Base-by-base conservation (phyloP, 805 yeast genomes). In the Candida sakaeoensis region DNA sequence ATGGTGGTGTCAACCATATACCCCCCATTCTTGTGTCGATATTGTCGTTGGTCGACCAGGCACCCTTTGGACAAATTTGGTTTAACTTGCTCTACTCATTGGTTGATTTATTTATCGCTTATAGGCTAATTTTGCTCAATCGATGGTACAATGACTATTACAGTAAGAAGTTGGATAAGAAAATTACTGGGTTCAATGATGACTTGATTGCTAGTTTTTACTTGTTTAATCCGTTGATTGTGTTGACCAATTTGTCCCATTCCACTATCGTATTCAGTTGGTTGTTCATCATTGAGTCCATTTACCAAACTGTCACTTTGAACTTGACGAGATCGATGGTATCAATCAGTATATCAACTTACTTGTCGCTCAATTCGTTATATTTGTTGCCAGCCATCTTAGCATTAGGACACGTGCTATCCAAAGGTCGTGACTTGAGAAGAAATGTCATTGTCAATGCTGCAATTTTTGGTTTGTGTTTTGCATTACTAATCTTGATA, bases 1-100 rank as follows among this genome's bases (percentile, higher is more conserved):
- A 78, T 45, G 96, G 97, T 8, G 95, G 95, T 17, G 79, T 89
- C 13, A 82, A 83, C 25, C 91, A 88, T 59, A 95, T 88, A 50
- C 80, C 95, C 3, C 96, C 96, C 3, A 55, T 89, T 14, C 52
- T 91, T 16, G 71, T 87, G 25, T 62, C 70, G 2, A 43, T 78
- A 1, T 69, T 82, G 54, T 64, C 72, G 8, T 35, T 63, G 5
- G 33, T 77, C 14, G 47, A 65, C 27, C 32, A 19, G 13, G 46
- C 48, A 36, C 61, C 65, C 1, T 45, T 47, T 24, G 35, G 49
- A 18, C 42, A 45, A 3, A 36, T 57, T 8, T 52, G 46, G 45
- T 53, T 57, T 36, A 63, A 70, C 39, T 43, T 75, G 8, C 24
- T 85, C 2, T 90, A 71, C 57, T 74, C 90, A 0, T 34, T 66